Base-by-base conservation (phyloP, 2,329 filamentous ascomycete genomes). In the Beauveria sp. region DNA sequence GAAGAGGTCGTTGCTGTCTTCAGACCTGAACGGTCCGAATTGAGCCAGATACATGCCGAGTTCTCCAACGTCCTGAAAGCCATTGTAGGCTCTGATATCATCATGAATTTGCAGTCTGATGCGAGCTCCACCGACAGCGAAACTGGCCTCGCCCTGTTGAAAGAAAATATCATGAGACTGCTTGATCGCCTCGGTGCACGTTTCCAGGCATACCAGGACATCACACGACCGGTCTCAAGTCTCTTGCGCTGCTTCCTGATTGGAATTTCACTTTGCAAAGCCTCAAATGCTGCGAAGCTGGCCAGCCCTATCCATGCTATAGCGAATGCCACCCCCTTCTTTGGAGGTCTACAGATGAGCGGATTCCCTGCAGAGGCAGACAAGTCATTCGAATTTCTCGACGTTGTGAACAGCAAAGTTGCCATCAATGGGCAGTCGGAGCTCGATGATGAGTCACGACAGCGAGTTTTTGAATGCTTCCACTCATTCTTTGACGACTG, bases 201-300 rank as follows among this genome's bases (percentile, higher is more conserved):
- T 42, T 96, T 92, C 70, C 82, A 86, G 45, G 86, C 86, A 16
- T 98, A 97, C 68, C 90, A 91, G 63, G 95, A 99, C 70, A 84
- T 98, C 67, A 90, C 89, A 0, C 80, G 84, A 50, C 93, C 91
- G 4, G 82, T 91, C 12, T 80, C 91, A 50, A 90, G 89, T 58
- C 89, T 97, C 65, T 78, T 98, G 49, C 86, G 89, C 62, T 90
- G 90, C 66, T 77, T 98, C 10, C 85, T 88, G 66, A 78, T 96
- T 63, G 93, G 91, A 3, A 74, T 96, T 38, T 87, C 84, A 1
- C 74, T 96, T 43, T 82, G 79, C 59, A 75, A 76, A 68, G 68
- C 72, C 2, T 65, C 68, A 8, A 77, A 69, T 66, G 82, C 66
- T 74, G 84, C 65, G 67, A 77, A 50, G 71, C 74, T 64, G 30